Evolutionary conservation across 176 grass and related monocot genomes (phyloP).

Genomic region (Elymus sibiricus): DNA sequence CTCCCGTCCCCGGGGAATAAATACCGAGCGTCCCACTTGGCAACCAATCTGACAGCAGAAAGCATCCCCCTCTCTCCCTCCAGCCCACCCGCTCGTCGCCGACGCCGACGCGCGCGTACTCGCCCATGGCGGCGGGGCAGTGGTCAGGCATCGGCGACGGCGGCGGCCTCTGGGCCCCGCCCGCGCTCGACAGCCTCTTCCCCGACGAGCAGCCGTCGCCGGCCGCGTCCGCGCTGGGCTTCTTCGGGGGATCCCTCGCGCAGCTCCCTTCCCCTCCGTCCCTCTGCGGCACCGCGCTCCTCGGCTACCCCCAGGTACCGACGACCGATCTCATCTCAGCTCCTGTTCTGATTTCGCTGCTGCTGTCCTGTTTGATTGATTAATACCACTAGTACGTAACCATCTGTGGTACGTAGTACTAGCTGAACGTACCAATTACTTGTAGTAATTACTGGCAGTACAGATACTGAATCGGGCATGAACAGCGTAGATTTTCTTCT

Average conservation of each 20-base stretch:
- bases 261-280: slow-evolving; percentile 23
- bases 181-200: slow-evolving; percentile 12
- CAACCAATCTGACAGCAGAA: not conserved
- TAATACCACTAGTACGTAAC: not conserved
- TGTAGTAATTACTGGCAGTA: not conserved
- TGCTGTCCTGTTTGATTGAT: not conserved
- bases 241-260: slow-evolving; percentile 29
- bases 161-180: slow-evolving; percentile 2
- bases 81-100: not conserved
- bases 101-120: not conserved
- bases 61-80: no score
- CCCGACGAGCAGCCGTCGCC: not conserved
- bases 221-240: not conserved
- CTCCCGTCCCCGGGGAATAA: not conserved
- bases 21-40: not conserved
- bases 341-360: no score
- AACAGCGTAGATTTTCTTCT: not conserved
- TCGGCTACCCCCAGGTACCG: slow-evolving; percentile 24
- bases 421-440: not conserved
- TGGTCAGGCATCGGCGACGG: not conserved
- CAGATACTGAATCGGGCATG: not conserved
- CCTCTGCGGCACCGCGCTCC: slow-evolving; percentile 31
- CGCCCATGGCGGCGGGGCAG: slow-evolving; percentile 9
- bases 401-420: not conserved
- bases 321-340: not conserved